Evolutionary conservation across 306 rosid genomes (phyloP).

Genomic region (Pterocarpus macrocarpus): DNA sequence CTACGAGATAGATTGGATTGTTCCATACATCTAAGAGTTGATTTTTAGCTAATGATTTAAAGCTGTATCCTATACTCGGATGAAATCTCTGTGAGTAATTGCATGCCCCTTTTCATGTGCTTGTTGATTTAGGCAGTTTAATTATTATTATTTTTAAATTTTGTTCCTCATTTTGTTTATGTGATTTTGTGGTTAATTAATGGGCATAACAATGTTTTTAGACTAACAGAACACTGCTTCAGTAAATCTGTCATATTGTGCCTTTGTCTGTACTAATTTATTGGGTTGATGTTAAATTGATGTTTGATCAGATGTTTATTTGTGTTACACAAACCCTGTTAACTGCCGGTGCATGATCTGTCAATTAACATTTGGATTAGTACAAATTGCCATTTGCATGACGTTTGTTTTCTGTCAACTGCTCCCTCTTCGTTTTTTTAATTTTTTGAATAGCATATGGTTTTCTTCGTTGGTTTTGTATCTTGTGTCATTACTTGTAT

Average conservation of each 20-base stretch:
- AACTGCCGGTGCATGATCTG: background rate
- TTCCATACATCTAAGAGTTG: background rate
- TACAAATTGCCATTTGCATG: too few relatives aligned
- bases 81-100: too few relatives aligned
- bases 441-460: too few relatives aligned
- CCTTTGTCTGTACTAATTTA: background rate
- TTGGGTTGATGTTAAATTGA: background rate
- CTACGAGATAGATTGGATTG: background rate
- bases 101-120: background rate
- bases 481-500: too few relatives aligned
- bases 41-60: too few relatives aligned
- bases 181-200: background rate
- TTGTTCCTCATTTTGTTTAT: background rate
- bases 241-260: background rate
- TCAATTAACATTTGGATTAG: background rate
- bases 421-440: too few relatives aligned
- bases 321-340: background rate
- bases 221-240: background rate
- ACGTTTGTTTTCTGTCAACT: too few relatives aligned
- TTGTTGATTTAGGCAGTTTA: background rate
- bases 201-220: background rate
- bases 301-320: background rate
- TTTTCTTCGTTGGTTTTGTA: too few relatives aligned
- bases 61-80: background rate
- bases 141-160: background rate